These are phyloP conservation scores for Pseudocercospora cruenta DNA, from an alignment of 2,329 filamentous ascomycete species.

Conservation along the genomic window DNA sequence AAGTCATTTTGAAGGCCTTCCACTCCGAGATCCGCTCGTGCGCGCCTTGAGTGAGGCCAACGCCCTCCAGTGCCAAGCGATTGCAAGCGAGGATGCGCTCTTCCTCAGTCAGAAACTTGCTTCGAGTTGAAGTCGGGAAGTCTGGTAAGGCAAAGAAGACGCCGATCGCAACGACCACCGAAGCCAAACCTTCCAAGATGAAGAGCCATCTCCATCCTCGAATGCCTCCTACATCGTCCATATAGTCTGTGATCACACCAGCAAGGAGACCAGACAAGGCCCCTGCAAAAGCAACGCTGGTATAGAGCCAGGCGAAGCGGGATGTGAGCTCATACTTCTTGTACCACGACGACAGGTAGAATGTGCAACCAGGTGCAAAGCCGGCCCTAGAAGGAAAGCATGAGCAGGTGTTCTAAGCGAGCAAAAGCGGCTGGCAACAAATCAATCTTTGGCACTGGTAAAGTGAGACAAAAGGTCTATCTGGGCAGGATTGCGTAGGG, in stretches of 20 bases:
- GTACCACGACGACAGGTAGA: constrained; percentile 20
- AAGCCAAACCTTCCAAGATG: constrained; percentile 60
- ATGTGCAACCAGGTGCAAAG: constrained; percentile 31
- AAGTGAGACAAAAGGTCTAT: no score
- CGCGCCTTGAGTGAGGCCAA: constrained; percentile 7
- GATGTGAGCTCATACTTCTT: constrained; percentile 15
- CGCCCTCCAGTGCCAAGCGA: constrained; percentile 47
- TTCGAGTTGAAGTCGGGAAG: constrained; percentile 39
- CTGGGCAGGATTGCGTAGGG: no score
- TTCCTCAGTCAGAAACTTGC: constrained; percentile 20
- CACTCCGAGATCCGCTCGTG: constrained; percentile 8
- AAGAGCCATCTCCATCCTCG: constrained; percentile 26
- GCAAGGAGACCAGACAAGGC: constrained; percentile 8
- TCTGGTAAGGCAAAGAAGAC: constrained; percentile 58
- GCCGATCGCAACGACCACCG: constrained; percentile 54
- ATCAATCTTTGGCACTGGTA: no score
- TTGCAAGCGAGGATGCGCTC: constrained; percentile 45
- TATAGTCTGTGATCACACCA: constrained; percentile 9
- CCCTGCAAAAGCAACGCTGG: constrained; percentile 3
- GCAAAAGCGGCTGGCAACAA: no score
- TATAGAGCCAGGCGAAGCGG: constrained; percentile 12
- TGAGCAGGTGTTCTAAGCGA: no score
- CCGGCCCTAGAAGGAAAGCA: constrained; percentile 25
- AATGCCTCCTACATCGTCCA: constrained; percentile 58
- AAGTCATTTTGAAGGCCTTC: constrained; percentile 10